phyloP scores from a whole-genome alignment of 306 rosid genomes.

The Trifolium subterraneum region DNA sequence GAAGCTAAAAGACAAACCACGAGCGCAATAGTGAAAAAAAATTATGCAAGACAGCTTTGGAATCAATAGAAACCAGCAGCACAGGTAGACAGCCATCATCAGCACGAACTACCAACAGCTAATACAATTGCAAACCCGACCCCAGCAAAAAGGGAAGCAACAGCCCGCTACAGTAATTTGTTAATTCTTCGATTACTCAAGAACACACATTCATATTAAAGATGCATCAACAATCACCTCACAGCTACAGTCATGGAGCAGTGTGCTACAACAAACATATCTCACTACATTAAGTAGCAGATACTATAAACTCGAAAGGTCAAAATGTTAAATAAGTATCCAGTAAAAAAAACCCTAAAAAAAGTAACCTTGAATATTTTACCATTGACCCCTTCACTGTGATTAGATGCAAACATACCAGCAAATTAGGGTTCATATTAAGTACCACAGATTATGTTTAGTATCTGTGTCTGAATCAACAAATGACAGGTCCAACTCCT shows the following conservation, averaged over 20 bases:
- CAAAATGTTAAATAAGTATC: conserved; percentile 35
- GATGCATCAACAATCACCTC: conserved; percentile 62
- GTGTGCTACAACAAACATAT: conserved; percentile 52
- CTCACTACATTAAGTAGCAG: conserved; percentile 64
- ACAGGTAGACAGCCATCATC: conserved; percentile 51
- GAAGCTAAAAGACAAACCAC: no score
- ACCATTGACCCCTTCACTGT: conserved; percentile 46
- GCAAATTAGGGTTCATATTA: conserved; percentile 48
- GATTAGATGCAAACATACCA: conserved; percentile 43
- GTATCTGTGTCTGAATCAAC: conserved; percentile 47
- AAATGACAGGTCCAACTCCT: conserved; percentile 58
- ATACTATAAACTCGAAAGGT: conserved; percentile 44
- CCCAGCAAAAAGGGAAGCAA: conserved; percentile 60
- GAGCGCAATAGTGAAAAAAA: conserved; percentile 14
- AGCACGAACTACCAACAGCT: conserved; percentile 42
- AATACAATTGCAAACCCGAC: conserved; percentile 53
- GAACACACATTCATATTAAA: conserved; percentile 53
- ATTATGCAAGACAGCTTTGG: conserved; percentile 38
- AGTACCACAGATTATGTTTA: conserved; percentile 47
- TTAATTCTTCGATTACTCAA: conserved; percentile 56
- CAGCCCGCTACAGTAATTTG: conserved; percentile 54
- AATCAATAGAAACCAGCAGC: conserved; percentile 52
- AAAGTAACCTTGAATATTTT: conserved; percentile 46
- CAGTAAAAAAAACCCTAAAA: conserved; percentile 41
- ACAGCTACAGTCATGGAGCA: conserved; percentile 59